Percentiles rank a stretch among this genome's conserved stretches.
phyloP scores from a whole-genome alignment of 768 basidiomycete species.

The Boletus rubescentipes region DNA sequence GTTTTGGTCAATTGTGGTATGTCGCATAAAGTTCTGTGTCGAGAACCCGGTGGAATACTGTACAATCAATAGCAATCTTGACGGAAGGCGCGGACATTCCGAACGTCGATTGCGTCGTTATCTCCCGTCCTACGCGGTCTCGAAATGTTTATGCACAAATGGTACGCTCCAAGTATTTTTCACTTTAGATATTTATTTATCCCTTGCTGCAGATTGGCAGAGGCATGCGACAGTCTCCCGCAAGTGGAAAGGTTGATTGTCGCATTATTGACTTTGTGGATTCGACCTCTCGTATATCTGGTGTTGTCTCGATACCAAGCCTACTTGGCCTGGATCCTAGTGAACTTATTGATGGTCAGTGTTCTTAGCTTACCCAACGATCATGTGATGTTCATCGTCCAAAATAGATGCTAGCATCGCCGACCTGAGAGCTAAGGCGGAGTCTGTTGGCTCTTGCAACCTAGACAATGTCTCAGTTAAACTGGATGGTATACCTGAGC shows the following conservation, averaged over 20 bases:
- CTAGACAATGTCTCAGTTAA: background rate
- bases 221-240: slow-evolving; percentile 83
- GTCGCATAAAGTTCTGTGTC: slow-evolving; percentile 18
- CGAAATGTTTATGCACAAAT: slow-evolving; percentile 91
- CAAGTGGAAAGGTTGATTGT: slow-evolving; percentile 80
- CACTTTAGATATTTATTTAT: background rate
- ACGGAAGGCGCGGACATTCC: slow-evolving; percentile 96
- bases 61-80: slow-evolving; percentile 56
- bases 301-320: slow-evolving; percentile 76
- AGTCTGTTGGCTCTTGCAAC: slow-evolving; percentile 14
- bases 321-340: slow-evolving; percentile 83
- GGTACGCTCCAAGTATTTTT: slow-evolving; percentile 43
- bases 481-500: slow-evolving; percentile 45
- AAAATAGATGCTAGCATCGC: slow-evolving; percentile 51
- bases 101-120: slow-evolving; percentile 86
- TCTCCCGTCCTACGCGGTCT: slow-evolving; percentile 87
- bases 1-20: slow-evolving; percentile 88
- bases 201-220: slow-evolving; percentile 71
- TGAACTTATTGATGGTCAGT: slow-evolving; percentile 58
- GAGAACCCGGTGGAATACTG: background rate
- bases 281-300: slow-evolving; percentile 60
- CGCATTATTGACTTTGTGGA: slow-evolving; percentile 92
- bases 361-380: background rate
- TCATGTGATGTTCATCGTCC: background rate
- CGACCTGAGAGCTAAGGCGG: slow-evolving; percentile 44